Percentiles rank a stretch among this genome's conserved stretches.
Evolutionary conservation across 176 grass and related monocot species (phyloP).

Genomic region (Otatea glauca): DNA sequence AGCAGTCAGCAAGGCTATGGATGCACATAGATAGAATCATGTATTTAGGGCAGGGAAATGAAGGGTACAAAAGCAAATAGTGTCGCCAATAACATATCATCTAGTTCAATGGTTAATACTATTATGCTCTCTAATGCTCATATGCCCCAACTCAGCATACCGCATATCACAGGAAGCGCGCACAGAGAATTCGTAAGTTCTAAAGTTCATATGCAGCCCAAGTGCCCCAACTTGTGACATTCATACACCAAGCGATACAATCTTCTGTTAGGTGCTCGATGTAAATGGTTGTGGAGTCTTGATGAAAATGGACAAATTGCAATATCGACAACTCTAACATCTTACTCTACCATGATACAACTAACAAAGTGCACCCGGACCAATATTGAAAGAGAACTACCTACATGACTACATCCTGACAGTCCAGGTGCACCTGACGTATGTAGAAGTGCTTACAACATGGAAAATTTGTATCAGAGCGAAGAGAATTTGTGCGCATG

Average conservation of each 20-base stretch:
- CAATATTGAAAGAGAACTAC: not conserved
- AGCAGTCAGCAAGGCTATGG: slow-evolving; percentile 9
- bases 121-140: not conserved
- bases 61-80: not conserved
- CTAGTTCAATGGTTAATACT: not conserved
- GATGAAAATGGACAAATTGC: not conserved
- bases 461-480: not conserved
- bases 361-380: not conserved
- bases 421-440: not conserved
- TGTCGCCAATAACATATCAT: not conserved
- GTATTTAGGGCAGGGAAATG: not conserved
- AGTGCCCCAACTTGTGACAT: not conserved
- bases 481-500: not conserved
- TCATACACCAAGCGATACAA: not conserved
- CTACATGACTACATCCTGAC: slow-evolving; percentile 1
- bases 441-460: not conserved
- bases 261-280: not conserved
- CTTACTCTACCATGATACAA: not conserved
- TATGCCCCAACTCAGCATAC: not conserved
- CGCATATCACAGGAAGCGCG: not conserved
- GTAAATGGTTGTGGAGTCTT: not conserved
- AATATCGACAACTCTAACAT: not conserved
- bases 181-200: not conserved
- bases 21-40: not conserved
- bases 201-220: not conserved